A percentile compares a stretch with the other conserved stretches of the same genome.
These are phyloP conservation scores for Tulasnella calospora DNA, from an alignment of 768 basidiomycete species.

Conservation along the genomic window DNA sequence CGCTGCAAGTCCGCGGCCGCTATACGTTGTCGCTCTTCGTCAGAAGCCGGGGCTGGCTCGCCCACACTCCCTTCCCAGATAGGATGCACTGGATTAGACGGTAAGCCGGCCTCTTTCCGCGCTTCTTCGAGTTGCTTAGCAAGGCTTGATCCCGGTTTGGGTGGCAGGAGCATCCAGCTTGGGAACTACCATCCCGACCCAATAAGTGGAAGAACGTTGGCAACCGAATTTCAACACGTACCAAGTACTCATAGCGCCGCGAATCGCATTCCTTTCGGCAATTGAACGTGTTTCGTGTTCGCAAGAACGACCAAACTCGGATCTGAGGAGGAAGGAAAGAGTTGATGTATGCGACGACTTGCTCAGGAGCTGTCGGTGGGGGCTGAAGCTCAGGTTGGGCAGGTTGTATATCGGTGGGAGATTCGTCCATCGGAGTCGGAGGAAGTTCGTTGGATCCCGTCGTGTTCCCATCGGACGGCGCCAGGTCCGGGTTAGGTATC, in stretches of 20 bases:
- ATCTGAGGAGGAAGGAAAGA: slow-evolving; percentile 85
- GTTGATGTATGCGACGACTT: slow-evolving; percentile 61
- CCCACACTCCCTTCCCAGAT: slow-evolving; percentile 55
- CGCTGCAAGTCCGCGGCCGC: slow-evolving; percentile 47
- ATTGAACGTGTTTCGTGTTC: slow-evolving; percentile 44
- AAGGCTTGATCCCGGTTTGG: slow-evolving; percentile 68
- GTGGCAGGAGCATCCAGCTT: slow-evolving; percentile 85
- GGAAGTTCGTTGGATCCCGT: neutral
- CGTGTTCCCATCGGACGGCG: slow-evolving; percentile 45
- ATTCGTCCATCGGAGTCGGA: neutral
- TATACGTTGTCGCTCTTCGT: neutral
- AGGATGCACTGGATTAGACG: slow-evolving; percentile 39
- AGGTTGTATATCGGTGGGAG: neutral
- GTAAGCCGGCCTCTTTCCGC: neutral
- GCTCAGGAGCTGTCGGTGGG: neutral
- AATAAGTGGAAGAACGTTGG: neutral
- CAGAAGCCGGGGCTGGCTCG: slow-evolving; percentile 28
- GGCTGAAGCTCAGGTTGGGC: neutral
- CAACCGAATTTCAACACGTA: neutral
- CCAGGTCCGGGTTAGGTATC: slow-evolving; percentile 43
- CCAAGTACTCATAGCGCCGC: slow-evolving; percentile 28
- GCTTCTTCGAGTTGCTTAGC: slow-evolving; percentile 25
- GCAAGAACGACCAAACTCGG: slow-evolving; percentile 82
- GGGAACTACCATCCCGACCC: slow-evolving; percentile 40
- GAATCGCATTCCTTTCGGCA: slow-evolving; percentile 36